These are phyloP conservation scores for Pleurotus eryngii DNA, from an alignment of 768 basidiomycete species.

Conservation along the genomic window DNA sequence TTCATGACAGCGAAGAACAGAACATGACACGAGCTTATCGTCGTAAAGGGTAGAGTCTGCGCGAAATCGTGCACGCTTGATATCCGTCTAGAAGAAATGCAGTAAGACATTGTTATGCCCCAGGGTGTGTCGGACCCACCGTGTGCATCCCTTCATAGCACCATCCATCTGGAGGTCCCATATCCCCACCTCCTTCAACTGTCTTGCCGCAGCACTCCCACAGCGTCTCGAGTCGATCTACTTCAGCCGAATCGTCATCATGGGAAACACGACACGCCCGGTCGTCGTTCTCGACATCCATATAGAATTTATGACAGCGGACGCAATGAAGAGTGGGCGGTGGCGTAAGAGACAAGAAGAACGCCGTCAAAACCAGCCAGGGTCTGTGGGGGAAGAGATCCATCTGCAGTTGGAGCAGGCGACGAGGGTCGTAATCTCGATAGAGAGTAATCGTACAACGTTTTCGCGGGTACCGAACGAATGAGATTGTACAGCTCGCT, in stretches of 20 bases:
- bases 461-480: conserved; percentile 2
- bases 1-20: conserved; percentile 51
- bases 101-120: too few relatives aligned
- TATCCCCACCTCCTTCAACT: conserved; percentile 73
- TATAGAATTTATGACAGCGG: conserved; percentile 69
- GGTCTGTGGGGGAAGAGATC: conserved; percentile 31
- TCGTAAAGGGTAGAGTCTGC: conserved; percentile 65
- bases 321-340: conserved; percentile 73
- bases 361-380: conserved; percentile 52
- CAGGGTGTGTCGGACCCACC: conserved; percentile 32
- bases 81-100: conserved; percentile 48
- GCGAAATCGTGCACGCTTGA: conserved; percentile 74
- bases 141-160: conserved; percentile 85
- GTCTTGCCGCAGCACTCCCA: conserved; percentile 75
- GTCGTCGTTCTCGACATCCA: conserved; percentile 73
- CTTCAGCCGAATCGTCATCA: conserved; percentile 78
- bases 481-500: conserved; percentile 1
- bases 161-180: conserved; percentile 84
- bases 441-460: neutral
- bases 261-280: conserved; percentile 67
- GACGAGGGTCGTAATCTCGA: neutral
- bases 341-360: conserved; percentile 60
- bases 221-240: conserved; percentile 57
- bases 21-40: conserved; percentile 68
- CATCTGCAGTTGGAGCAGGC: neutral